Conservation (phyloP, 2,329 filamentous ascomycete genomes). For the Colletotrichum godetiae region DNA sequence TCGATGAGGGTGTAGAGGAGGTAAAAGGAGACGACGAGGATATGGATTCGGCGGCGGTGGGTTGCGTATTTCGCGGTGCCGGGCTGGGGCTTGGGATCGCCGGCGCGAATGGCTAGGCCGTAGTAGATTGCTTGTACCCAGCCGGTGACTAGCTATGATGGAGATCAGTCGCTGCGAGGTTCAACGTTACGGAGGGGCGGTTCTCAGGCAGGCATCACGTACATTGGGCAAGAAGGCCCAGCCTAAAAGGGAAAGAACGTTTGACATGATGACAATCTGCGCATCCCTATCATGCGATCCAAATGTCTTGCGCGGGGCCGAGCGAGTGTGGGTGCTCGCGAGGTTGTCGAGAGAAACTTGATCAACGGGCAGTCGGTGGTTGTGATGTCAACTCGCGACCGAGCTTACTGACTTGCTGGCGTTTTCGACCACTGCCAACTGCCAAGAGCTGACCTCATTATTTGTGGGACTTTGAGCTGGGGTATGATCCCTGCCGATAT, state of each 20-base stretch:
- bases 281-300: slow-evolving; percentile 2
- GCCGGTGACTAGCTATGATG: slow-evolving; percentile 76
- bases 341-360: background rate
- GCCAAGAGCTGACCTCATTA: slow-evolving; percentile 13
- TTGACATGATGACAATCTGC: slow-evolving; percentile 47
- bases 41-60: slow-evolving; percentile 86
- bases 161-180: slow-evolving; percentile 7
- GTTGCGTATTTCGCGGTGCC: slow-evolving; percentile 75
- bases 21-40: slow-evolving; percentile 84
- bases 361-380: background rate
- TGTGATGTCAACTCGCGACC: background rate
- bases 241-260: slow-evolving; percentile 64
- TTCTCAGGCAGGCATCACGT: slow-evolving; percentile 38
- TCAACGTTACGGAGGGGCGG: background rate
- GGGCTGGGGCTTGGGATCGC: slow-evolving; percentile 80
- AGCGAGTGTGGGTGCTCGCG: background rate
- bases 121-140: slow-evolving; percentile 88
- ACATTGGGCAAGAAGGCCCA: slow-evolving; percentile 69
- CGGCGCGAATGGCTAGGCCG: slow-evolving; percentile 87
- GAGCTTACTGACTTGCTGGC: slow-evolving; percentile 14
- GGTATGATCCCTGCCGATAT: background rate
- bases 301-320: background rate
- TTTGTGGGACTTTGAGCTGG: background rate
- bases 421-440: background rate
- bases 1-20: slow-evolving; percentile 94